Conservation (phyloP, 2,329 filamentous ascomycete species). For the Penicillium sp. region DNA sequence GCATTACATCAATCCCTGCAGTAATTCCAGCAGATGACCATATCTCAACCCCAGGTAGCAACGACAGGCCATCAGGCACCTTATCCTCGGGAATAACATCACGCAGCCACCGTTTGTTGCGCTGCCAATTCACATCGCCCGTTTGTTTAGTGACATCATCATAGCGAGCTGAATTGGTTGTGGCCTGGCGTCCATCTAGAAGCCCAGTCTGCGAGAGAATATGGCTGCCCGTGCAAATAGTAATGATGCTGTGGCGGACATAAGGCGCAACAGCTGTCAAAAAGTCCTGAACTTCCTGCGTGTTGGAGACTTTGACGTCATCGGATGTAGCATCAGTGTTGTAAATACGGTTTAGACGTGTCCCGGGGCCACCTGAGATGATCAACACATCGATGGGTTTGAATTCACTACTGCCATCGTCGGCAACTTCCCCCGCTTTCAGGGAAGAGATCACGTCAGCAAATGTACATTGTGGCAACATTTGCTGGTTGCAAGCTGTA, state of each 20-base stretch:
- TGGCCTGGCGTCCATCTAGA: neutral
- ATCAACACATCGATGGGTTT: constrained; percentile 10
- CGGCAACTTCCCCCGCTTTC: constrained; percentile 2
- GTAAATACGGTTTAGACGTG: constrained; percentile 5
- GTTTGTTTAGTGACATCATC: neutral
- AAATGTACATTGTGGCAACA: constrained; percentile 10
- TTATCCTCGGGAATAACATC: neutral
- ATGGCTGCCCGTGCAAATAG: constrained; percentile 8
- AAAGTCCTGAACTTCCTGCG: constrained; percentile 5
- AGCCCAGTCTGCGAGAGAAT: constrained; percentile 8
- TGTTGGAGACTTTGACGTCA: constrained; percentile 4
- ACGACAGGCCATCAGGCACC: neutral
- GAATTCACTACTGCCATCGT: neutral
- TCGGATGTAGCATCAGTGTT: neutral
- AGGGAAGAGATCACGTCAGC: constrained; percentile 5
- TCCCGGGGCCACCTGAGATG: constrained; percentile 5
- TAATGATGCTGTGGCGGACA: constrained; percentile 9
- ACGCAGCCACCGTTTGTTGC: constrained; percentile 5
- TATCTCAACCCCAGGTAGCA: constrained; percentile 3
- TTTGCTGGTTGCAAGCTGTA: constrained; percentile 7
- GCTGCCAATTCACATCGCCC: constrained; percentile 1
- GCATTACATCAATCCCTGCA: constrained; percentile 11
- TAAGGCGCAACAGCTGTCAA: constrained; percentile 4
- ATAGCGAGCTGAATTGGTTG: constrained; percentile 7
- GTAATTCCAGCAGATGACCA: constrained; percentile 12